Percentiles rank a stretch among this genome's conserved stretches.
Conservation (phyloP, 345 rosid genomes). For the Sisymbrium irio region DNA sequence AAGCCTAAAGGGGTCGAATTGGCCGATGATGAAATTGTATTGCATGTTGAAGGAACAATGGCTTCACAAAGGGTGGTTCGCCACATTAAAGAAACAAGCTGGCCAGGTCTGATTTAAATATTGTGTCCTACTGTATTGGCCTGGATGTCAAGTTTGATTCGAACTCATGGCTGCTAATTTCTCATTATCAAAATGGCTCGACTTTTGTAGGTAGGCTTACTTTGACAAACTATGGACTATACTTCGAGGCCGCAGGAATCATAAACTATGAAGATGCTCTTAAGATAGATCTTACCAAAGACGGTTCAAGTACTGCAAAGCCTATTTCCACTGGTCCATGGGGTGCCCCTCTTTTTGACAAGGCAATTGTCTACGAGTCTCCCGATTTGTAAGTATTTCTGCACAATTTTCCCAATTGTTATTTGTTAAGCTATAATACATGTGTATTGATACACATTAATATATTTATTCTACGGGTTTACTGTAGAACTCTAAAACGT, state of each 20-base stretch:
- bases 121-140: neutral
- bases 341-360: conserved; percentile 96
- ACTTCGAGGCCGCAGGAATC: conserved; percentile 84
- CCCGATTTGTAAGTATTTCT: conserved; percentile 63
- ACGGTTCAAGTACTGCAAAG: conserved; percentile 42
- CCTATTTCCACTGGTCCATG: conserved; percentile 92
- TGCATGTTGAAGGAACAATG: conserved; percentile 91
- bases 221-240: conserved; percentile 82
- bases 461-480: neutral
- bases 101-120: conserved; percentile 62
- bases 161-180: neutral
- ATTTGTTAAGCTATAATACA: neutral
- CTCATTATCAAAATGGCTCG: neutral
- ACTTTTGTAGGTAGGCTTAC: conserved; percentile 75
- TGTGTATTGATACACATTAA: neutral
- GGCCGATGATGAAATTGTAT: conserved; percentile 77
- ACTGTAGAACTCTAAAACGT: neutral
- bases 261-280: conserved; percentile 75
- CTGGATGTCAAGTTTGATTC: neutral
- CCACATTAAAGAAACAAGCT: conserved; percentile 80
- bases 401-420: neutral
- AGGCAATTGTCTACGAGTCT: conserved; percentile 73
- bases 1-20: conserved; percentile 67
- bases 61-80: conserved; percentile 78
- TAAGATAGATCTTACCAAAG: conserved; percentile 73